Evolutionary conservation across 2,329 filamentous ascomycete species (phyloP), one percentile per base, ranked within the genome.

Genomic region (Penicillium sclerotigenum): DNA sequence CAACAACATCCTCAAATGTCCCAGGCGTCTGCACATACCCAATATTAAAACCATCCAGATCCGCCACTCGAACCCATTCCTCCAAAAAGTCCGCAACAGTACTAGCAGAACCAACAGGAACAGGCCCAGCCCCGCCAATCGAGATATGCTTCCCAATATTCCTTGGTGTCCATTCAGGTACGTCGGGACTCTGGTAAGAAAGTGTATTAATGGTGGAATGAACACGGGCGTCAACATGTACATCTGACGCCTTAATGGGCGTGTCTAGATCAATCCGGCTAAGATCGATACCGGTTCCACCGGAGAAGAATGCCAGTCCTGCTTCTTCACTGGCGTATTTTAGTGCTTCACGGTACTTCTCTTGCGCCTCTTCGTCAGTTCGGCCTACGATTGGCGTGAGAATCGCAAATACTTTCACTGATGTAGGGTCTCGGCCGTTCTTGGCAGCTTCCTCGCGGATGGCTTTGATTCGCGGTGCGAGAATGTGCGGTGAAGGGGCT

Each of bases 41-140:
- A 36, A 68, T 40, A 57, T 68, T 66, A 24, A 68, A 68, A n/a
- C 66, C 65, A 56, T 69, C 66, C 20, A 67, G 52, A 8, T 60
- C 66, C 4, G 60, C 57, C 11, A 61, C 57, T 1, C 60, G 49
- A 20, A 67, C 52, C 67, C 67, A 68, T 29, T 46, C 42, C 59
- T 71, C 65, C 46, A 71, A 45, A n/a, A 59, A 52, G 54, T 71
- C 67, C 0, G 66, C 69, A 18, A 71, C 69, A 0, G 65, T 66
- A 11, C 34, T 47, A 7, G 38, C 53, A 28, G 40, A 40, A 7
- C 47, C 45, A 48, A 59, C 33, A 54, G 33, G 40, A 38, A 52
- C 47, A 28, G 64, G 45, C 10, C 59, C 58, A 26, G 52, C 54
- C 16, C 64, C 63, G 5, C 61, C 62, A 14, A 67, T 46, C 14